phyloP scores from a whole-genome alignment of 202 grass and related monocot species.

The Eragrostis tef region DNA sequence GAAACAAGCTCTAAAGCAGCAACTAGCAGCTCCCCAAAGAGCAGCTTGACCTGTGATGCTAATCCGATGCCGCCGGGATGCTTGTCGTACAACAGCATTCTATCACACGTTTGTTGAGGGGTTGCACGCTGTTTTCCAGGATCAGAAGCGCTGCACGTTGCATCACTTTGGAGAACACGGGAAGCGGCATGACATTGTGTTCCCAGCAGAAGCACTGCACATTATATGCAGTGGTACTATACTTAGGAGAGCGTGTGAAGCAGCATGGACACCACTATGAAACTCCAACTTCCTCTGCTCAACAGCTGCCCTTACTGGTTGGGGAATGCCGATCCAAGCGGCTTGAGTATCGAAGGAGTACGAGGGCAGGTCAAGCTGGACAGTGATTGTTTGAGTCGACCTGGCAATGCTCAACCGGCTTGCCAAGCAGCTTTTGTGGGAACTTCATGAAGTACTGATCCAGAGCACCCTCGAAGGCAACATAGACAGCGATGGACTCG shows the following conservation, averaged over 20 bases:
- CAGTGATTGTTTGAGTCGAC: constrained; percentile 75
- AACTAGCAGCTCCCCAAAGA: constrained; percentile 59
- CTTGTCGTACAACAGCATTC: constrained; percentile 65
- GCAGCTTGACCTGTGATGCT: constrained; percentile 52
- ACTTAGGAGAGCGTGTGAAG: constrained; percentile 71
- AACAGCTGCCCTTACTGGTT: constrained; percentile 56
- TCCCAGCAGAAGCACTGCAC: too few species aligned
- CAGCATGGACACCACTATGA: constrained; percentile 69
- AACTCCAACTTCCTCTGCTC: constrained; percentile 64
- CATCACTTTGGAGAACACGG: constrained; percentile 19
- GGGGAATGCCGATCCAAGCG: constrained; percentile 71
- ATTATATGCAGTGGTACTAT: constrained; percentile 47
- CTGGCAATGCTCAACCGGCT: constrained; percentile 86
- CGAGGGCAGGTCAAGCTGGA: constrained; percentile 70
- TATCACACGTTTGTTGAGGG: constrained; percentile 51
- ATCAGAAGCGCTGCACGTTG: constrained; percentile 69
- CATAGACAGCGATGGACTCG: constrained; percentile 67
- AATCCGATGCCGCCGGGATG: constrained; percentile 72
- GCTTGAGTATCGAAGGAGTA: constrained; percentile 82
- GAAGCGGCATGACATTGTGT: too few species aligned
- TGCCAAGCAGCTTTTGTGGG: constrained; percentile 75
- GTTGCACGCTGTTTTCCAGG: constrained; percentile 58
- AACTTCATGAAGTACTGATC: constrained; percentile 99
- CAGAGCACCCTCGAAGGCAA: constrained; percentile 84
- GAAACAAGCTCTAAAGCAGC: constrained; percentile 58